Base-by-base conservation (phyloP, 768 basidiomycete species). In the Pleurotus sapidus region DNA sequence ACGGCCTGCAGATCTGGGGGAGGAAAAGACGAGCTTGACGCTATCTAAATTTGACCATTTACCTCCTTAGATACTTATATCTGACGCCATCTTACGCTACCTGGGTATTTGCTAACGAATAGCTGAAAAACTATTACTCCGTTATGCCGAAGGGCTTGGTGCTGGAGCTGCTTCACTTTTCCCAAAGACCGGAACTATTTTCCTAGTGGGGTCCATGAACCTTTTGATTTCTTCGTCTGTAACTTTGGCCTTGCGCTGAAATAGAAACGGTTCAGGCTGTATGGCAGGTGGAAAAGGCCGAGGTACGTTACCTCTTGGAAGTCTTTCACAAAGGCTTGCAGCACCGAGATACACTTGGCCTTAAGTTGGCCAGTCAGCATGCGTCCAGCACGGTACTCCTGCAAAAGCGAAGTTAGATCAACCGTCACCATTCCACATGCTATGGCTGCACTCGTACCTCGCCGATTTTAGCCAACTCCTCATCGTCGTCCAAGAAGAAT, bases 401-500 rank as follows among this genome's bases (percentile, higher is more conserved):
- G 61, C 20, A 60, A 49, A 14, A 42, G 23, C 42, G 2, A 17
- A 62, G 23, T 34, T 38, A 12, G 24, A 34, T 18, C 42, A 15
- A 17, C n/a, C 15, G 18, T 5, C 50, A 37, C 25, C 30, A 7
- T 2, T 2, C 7, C 9, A 3, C 27, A 34, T 5, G 25, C 11
- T 47, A 23, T 27, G 23, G 9, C 46, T 47, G 50, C 18, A 14
- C 15, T 67, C 84, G 59, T 62, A 94, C 95, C 75, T 85, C 83
- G 30, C 87, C 91, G 51, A 98, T 70, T 64, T 75, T 77, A 60
- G 79, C 84, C 58, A 97, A 77, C 74, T 92, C 89, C n/a, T 84
- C 91, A 59, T 98, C 97, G 64, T 97, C 92, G 1, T 98, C 95
- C 68, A 97, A 75, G 71, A 98, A 97, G 82, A 98, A 98, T 9